These are phyloP conservation scores for Suhomyces kilbournensis DNA, from an alignment of 805 yeast genomes.

Conservation along the genomic window DNA sequence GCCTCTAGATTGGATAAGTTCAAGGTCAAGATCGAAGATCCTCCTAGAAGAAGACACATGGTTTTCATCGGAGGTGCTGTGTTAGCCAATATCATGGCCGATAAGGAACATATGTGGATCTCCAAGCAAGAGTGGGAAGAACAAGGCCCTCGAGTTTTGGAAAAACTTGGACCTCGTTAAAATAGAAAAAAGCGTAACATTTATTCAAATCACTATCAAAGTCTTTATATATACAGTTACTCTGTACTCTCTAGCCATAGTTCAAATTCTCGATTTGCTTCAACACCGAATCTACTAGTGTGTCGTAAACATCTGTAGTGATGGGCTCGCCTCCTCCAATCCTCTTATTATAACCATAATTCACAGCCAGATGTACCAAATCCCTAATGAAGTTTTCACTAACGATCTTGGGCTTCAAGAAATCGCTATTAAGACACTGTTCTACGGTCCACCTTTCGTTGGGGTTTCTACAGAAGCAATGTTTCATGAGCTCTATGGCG, in stretches of 20 bases:
- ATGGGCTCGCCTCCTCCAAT: conserved; percentile 37
- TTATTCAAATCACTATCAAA: neutral
- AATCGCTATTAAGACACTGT: conserved; percentile 59
- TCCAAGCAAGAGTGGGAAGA: conserved; percentile 97
- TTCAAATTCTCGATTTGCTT: conserved; percentile 43
- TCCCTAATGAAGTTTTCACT: conserved; percentile 64
- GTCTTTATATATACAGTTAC: neutral
- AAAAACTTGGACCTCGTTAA: conserved; percentile 89
- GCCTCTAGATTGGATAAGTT: conserved; percentile 83
- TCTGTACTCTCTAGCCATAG: conserved; percentile 18
- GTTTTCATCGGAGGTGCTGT: conserved; percentile 99
- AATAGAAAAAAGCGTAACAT: neutral
- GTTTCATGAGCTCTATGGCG: conserved; percentile 66
- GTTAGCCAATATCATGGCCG: conserved; percentile 95
- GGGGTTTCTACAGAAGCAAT: conserved; percentile 73
- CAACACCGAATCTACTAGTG: conserved; percentile 54
- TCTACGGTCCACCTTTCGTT: conserved; percentile 59
- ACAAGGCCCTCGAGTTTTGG: conserved; percentile 81
- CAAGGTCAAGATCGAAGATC: conserved; percentile 96
- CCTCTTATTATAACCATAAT: conserved; percentile 54
- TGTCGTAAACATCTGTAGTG: conserved; percentile 38
- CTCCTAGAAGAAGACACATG: conserved; percentile 98
- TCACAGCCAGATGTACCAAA: conserved; percentile 72
- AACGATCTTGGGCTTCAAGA: conserved; percentile 72
- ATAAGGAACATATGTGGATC: conserved; percentile 98